Percentiles rank a stretch among this genome's conserved stretches.
Conservation (phyloP, 805 yeast species). For the Brettanomyces custersianus region DNA sequence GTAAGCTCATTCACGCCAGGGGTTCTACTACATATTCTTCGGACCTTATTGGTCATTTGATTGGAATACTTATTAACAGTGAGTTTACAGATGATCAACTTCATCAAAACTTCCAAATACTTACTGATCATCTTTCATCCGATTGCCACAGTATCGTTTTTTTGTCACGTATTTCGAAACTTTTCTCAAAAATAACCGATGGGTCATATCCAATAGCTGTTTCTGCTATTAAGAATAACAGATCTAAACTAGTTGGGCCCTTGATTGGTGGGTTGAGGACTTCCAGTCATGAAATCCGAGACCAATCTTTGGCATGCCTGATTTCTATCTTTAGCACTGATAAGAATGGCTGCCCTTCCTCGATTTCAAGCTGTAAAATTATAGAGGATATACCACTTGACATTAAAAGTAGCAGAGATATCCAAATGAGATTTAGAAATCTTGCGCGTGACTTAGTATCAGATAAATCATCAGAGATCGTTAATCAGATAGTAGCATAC, state of each 20-base stretch:
- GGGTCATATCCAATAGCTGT: constrained; percentile 4
- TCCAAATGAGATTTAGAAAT: constrained; percentile 58
- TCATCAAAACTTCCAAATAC: background rate
- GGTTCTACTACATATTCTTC: constrained; percentile 21
- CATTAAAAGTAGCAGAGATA: constrained; percentile 64
- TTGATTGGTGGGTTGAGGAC: constrained; percentile 31
- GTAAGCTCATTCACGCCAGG: constrained; percentile 7
- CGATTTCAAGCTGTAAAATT: constrained; percentile 34
- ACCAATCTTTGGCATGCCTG: constrained; percentile 32
- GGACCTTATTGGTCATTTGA: constrained; percentile 34
- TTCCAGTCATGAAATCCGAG: constrained; percentile 44
- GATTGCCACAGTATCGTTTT: background rate
- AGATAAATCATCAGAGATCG: constrained; percentile 14
- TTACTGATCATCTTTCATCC: background rate
- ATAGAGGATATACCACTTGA: constrained; percentile 69
- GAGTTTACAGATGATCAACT: constrained; percentile 2
- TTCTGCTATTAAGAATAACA: background rate
- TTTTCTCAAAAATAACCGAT: constrained; percentile 1
- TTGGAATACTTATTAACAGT: constrained; percentile 25
- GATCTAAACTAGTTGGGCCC: constrained; percentile 12
- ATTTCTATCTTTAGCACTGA: constrained; percentile 31
- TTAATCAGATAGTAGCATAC: constrained; percentile 30
- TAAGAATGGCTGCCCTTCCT: constrained; percentile 10
- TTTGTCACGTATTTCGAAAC: background rate
- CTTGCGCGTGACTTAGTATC: constrained; percentile 37